phyloP scores from a whole-genome alignment of 495 filamentous ascomycete genomes.

The Oidiodendron maius region DNA sequence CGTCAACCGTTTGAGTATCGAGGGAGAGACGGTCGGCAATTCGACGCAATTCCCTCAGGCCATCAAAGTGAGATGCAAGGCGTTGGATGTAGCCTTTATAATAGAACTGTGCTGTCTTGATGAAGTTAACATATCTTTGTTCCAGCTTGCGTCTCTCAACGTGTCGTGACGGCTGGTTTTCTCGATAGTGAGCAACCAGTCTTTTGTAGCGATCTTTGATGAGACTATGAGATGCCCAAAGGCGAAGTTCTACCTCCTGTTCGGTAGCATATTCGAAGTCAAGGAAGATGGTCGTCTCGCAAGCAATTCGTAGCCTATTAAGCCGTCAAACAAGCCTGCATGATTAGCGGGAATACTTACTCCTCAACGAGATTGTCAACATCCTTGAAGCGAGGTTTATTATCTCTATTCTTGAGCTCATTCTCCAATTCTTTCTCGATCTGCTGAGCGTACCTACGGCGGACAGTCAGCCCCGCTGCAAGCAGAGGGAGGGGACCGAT shows the following conservation, averaged over 20 bases:
- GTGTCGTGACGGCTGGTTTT: constrained; percentile 43
- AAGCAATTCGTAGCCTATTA: constrained; percentile 31
- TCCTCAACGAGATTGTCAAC: constrained; percentile 52
- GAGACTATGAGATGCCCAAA: constrained; percentile 76
- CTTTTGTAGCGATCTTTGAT: constrained; percentile 75
- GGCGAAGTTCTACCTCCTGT: constrained; percentile 55
- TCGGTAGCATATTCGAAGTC: constrained; percentile 65
- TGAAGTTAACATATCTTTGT: constrained; percentile 73
- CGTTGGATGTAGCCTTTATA: constrained; percentile 81
- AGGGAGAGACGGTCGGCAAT: constrained; percentile 64
- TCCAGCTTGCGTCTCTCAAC: constrained; percentile 75
- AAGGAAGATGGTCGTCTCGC: constrained; percentile 63
- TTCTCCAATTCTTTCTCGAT: constrained; percentile 34
- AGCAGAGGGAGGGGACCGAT: background rate
- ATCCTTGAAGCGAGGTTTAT: constrained; percentile 29
- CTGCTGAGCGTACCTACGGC: constrained; percentile 13
- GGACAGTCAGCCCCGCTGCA: constrained; percentile 9
- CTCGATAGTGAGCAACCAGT: constrained; percentile 35
- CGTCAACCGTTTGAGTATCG: constrained; percentile 30
- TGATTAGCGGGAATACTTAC: constrained; percentile 32
- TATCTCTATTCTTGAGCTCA: constrained; percentile 39
- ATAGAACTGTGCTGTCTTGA: constrained; percentile 80
- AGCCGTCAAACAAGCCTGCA: constrained; percentile 1
- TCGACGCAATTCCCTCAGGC: constrained; percentile 65
- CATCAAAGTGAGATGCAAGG: constrained; percentile 63